Base-by-base conservation (phyloP, 2,329 filamentous ascomycete genomes). In the Berkeleyomyces basicola region DNA sequence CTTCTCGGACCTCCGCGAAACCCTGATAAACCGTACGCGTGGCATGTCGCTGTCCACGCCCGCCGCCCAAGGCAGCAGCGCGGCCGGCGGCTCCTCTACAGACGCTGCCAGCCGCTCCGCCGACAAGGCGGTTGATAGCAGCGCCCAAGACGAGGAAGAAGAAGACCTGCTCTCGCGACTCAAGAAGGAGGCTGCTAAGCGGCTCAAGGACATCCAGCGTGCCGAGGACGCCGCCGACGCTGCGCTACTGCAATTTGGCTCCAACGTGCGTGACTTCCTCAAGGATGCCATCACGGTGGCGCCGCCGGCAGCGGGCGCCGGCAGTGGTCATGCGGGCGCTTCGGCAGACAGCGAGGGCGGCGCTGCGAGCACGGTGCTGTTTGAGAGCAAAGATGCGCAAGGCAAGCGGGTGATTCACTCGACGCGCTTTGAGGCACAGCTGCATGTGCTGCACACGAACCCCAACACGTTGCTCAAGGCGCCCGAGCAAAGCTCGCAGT, bases 141-240 rank as follows among this genome's bases (percentile, higher is more conserved):
- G 16, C 9, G 40, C 37, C 7, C 75, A 68, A 31, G 70, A 81
- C 42, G 31, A 53, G 9, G 77, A 78, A 1, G 81, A 83, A 2
- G 80, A 82, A 67, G 80, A 83, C 9, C 85, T 96, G 64, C 82
- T 97, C 39, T 83, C 86, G 4, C 82, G 87, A 53, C 82, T 97
- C 71, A 83, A 84, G 63, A 74, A 78, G 23, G 88, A 95, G 74
- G 90, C 90, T 3, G 79, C 88, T 36, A 90, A 90, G 74, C 83
- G 90, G 58, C 77, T 97, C 64, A 93, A 89, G 70, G 90, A 96
- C 65, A 85, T 97, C 23, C 88, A 96, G 70, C 83, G 84, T 68
- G 93, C 92, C 10, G 93, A 99, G 74, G 92, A 97, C 70, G 92
- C 92, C 3, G 93, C 93, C 6, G 93, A 99, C 72, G 93, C 97